Percentiles rank a stretch among this genome's conserved stretches.
Conservation (phyloP, 1,139 yeast genomes). For the Lodderomyces elongisporus region DNA sequence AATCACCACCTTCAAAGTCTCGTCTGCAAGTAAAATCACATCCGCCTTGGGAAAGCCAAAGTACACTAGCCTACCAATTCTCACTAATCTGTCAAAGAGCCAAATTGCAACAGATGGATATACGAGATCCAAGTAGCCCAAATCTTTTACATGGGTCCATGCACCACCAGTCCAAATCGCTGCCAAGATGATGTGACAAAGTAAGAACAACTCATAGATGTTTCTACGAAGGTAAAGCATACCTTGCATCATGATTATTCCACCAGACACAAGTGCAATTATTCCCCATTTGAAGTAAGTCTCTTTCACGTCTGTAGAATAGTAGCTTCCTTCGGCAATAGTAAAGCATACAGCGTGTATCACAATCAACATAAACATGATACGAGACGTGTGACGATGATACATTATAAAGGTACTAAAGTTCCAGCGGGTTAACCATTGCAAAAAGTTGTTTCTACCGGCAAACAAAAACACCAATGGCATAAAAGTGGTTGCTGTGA, state of each 20-base stretch:
- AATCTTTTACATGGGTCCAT: conserved; percentile 36
- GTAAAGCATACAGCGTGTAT: conserved; percentile 41
- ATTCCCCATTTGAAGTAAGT: conserved; percentile 21
- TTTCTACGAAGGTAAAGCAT: conserved; percentile 35
- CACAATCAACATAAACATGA: conserved; percentile 21
- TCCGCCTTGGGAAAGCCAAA: conserved; percentile 40
- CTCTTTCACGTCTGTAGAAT: conserved; percentile 3
- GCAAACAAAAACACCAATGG: conserved; percentile 39
- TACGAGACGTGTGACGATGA: conserved; percentile 38
- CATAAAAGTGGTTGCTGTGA: conserved; percentile 22
- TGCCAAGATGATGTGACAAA: conserved; percentile 39
- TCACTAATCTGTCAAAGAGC: conserved; percentile 38
- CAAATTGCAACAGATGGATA: conserved; percentile 40
- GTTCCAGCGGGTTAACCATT: conserved; percentile 37
- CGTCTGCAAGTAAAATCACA: conserved; percentile 30
- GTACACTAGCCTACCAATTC: conserved; percentile 28
- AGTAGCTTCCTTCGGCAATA: conserved; percentile 6
- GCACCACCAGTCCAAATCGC: conserved; percentile 37
- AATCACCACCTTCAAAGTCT: conserved; percentile 37
- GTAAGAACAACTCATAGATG: conserved; percentile 42
- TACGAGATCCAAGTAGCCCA: conserved; percentile 37
- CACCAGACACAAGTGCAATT: conserved; percentile 30
- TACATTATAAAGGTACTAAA: conserved; percentile 33
- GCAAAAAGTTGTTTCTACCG: conserved; percentile 41
- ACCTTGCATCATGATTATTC: conserved; percentile 34